These are phyloP conservation scores for Eustoma russellianum DNA, from an alignment of 257 asterid species.

Conservation along the genomic window DNA sequence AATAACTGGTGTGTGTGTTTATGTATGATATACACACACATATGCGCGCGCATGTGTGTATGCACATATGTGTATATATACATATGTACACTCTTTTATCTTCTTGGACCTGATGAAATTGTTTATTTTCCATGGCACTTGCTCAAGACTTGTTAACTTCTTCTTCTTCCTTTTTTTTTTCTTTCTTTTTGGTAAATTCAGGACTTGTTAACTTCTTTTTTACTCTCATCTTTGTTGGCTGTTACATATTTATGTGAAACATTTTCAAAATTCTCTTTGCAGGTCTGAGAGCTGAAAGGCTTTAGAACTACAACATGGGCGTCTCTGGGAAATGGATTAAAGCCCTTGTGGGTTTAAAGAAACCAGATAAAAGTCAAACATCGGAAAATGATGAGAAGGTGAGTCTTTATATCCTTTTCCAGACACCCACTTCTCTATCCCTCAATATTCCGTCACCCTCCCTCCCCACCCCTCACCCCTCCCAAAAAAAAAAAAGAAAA, in stretches of 20 bases:
- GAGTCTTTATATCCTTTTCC: conserved; percentile 20
- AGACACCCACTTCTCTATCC: background rate
- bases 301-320: conserved; percentile 46
- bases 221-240: conserved; percentile 1
- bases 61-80: no score
- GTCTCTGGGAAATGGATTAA: conserved; percentile 86
- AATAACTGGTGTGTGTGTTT: background rate
- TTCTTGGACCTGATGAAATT: background rate
- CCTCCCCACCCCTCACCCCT: no score
- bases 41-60: no score
- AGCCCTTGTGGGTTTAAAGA: conserved; percentile 73
- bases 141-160: background rate
- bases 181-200: no score
- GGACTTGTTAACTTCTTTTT: background rate
- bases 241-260: background rate
- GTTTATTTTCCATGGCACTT: background rate
- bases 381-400: conserved; percentile 59
- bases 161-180: no score
- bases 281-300: conserved; percentile 28
- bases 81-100: background rate
- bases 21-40: no score
- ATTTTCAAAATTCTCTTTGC: conserved; percentile 18
- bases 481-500: no score
- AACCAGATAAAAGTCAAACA: conserved; percentile 56
- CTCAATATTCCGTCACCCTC: no score